These are phyloP conservation scores for Corchorus olitorius DNA, from an alignment of 345 rosid species.

Conservation along the genomic window DNA sequence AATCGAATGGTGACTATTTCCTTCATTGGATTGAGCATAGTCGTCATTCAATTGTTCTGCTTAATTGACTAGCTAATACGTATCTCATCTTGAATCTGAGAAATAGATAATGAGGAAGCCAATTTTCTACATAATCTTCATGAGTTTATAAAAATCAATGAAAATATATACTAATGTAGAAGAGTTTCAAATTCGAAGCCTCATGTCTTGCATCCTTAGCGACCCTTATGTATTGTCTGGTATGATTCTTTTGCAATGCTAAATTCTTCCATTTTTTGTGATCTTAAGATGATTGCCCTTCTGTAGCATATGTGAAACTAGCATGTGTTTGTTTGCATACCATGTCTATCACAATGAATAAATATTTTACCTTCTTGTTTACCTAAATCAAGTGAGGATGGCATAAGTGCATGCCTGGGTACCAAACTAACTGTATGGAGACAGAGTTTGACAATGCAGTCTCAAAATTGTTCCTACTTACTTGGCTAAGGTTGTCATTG, in stretches of 20 bases:
- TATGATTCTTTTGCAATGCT: background rate
- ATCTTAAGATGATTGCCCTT: background rate
- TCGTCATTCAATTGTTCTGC: background rate
- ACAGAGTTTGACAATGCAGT: background rate
- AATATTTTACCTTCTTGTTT: background rate
- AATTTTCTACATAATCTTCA: background rate
- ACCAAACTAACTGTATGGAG: background rate
- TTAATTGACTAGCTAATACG: constrained; percentile 2
- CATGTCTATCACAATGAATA: background rate
- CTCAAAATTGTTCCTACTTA: background rate
- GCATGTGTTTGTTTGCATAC: background rate
- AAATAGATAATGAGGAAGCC: background rate
- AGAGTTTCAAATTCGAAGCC: background rate
- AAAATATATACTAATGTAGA: background rate
- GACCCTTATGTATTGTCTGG: background rate
- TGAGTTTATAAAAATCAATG: background rate
- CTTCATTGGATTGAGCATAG: background rate
- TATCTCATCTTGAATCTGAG: background rate
- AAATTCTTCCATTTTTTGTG: background rate
- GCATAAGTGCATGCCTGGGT: background rate
- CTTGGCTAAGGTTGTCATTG: background rate
- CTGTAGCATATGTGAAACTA: background rate
- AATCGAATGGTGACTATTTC: background rate
- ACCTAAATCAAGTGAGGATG: background rate
- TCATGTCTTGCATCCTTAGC: background rate